Evolutionary conservation across 306 rosid species (phyloP), one percentile per base, ranked within the genome.

Genomic region (Erythrophleum fordii): DNA sequence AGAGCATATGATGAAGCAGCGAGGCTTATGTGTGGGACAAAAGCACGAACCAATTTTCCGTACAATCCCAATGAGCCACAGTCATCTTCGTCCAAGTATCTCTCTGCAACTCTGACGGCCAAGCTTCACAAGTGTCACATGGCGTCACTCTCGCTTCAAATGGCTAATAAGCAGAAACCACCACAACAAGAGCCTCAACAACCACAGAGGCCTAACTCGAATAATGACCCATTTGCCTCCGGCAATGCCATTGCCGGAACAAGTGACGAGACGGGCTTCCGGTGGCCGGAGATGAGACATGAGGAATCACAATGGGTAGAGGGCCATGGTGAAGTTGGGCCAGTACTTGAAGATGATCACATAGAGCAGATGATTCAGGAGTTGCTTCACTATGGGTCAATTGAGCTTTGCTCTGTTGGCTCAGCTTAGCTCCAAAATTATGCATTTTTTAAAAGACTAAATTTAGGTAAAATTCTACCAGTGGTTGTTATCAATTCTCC

Each of bases 1-100:
- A 83, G 88, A 86, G 97, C 97, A 14, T 93, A 93, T 64, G 97
- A 93, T 68, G 97, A 93, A 81, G 97, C 97, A 49, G 97, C 97
- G 3, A 87, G 94, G 61, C 80, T 93, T 6, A 91, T 93, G 94
- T 91, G 97, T 52, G 96, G 97, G 2, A 77, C 91, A 68, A 93
- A 93, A 80, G 94, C 92, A 4, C 87, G 97, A 0, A 93, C 97
- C 44, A 93, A 93, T 80, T 93, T 93, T 79, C 84, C 92, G 11
- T 82, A 61, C 66, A 91, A 89, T 45, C 92, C 91, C 14, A 92
- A 85, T 44, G 90, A 82, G 58, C 53, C 88, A 73, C 87, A 81
- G 8, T 88, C 94, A 0, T 85, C 85, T 26, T 80, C 92, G 5
- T 81, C 90, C 7, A 87, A 91, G 81, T 88, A 91, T 76, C 94